Evolutionary conservation across 345 rosid genomes (phyloP).

Genomic region (Euphorbia pulcherrima): DNA sequence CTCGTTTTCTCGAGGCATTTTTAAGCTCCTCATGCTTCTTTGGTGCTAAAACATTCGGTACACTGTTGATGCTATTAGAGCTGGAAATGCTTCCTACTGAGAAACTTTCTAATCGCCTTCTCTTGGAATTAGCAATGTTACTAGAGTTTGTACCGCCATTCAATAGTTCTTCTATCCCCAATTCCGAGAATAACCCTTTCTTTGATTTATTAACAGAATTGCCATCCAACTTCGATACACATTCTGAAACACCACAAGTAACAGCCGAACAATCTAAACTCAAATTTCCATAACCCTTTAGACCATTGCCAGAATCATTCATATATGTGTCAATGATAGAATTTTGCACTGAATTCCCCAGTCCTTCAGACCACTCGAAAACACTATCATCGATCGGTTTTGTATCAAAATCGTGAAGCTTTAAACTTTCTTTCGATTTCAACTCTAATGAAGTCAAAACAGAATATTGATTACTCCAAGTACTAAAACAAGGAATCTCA

Average conservation of each 20-base stretch:
- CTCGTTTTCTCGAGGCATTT: constrained; percentile 59
- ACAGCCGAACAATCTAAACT: constrained; percentile 11
- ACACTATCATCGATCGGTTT: constrained; percentile 49
- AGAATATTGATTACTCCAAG: constrained; percentile 42
- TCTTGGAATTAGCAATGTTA: constrained; percentile 38
- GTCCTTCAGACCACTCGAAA: constrained; percentile 47
- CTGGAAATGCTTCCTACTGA: no score
- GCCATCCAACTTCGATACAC: constrained; percentile 31
- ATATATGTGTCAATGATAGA: constrained; percentile 15
- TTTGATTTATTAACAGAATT: constrained; percentile 25
- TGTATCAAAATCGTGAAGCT: constrained; percentile 32
- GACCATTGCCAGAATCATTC: constrained; percentile 41
- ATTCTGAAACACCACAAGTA: constrained; percentile 28
- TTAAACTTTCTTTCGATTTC: constrained; percentile 33
- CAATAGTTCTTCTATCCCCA: constrained; percentile 62
- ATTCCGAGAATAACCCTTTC: constrained; percentile 74
- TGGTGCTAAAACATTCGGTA: constrained; percentile 25
- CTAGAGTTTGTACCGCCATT: constrained; percentile 36
- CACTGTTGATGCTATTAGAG: constrained; percentile 48
- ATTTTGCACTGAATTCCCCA: constrained; percentile 13
- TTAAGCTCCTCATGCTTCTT: constrained; percentile 51
- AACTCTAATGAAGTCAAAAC: constrained; percentile 39
- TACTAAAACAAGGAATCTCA: constrained; percentile 32
- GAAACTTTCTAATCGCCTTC: constrained; percentile 46
- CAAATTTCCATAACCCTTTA: constrained; percentile 38